Evolutionary conservation across 176 grass and related monocot species (phyloP), one percentile per base, ranked within the genome.

Genomic region (Eleusine indica): DNA sequence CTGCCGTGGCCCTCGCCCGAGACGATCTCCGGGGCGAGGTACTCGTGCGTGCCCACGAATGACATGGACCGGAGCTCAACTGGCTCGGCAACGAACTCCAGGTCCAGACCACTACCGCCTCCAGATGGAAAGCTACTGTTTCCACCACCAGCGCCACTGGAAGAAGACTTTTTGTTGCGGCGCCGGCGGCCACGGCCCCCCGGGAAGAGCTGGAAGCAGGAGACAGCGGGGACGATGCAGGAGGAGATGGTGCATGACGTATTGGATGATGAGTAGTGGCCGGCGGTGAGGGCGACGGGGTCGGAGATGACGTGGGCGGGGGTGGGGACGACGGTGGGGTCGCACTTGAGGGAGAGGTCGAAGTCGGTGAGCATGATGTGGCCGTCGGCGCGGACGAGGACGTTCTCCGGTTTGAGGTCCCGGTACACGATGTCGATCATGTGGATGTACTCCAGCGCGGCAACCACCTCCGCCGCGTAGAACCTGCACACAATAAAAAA

Each of bases 361-460:
- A 99, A 99, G 84, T 99, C 97, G 78, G 97, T 96, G 78, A 99
- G 93, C 97, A 96, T 99, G 89, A 99, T 99, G 83, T 99, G 97
- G 67, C 97, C 97, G 78, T 99, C 97, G 67, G 78, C 71, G 67
- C 97, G 85, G 30, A 99, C 97, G 4, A 99, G 90, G 22, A 99
- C 89, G 87, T 99, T 99, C 90, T 99, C 97, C 2, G 97, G 97
- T 85, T 99, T 99, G 4, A 99, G 93, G 84, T 99, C 97, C 0
- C 97, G 83, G 86, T 99, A 99, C 77, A 99, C 89, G 61, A 99
- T 96, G 78, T 89, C 97, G 81, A 99, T 70, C 97, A 99, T 99
- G 97, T 99, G 97, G 67, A 99, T 51, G 90, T 99, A 99, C 84
- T 99, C 97, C 56, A 99, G 21, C 57, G 97, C 97, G 0, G 86